Percentiles rank a stretch among this genome's conserved stretches.
Evolutionary conservation across 441 rosid species (phyloP).

Genomic region (Melastoma candidum): DNA sequence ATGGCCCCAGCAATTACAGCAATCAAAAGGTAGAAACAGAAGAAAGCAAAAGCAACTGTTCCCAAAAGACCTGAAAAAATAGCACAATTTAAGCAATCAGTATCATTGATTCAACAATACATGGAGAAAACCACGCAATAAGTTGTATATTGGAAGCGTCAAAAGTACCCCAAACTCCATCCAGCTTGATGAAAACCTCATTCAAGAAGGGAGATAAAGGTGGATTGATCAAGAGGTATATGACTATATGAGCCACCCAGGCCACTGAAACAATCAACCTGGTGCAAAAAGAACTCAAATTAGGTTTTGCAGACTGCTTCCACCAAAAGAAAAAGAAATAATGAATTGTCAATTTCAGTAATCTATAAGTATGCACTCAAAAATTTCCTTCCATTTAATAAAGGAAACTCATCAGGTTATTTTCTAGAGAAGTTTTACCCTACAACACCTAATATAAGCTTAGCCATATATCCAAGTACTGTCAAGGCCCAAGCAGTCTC

Average conservation of each 20-base stretch:
- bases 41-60: conserved; percentile 95
- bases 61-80: conserved; percentile 77
- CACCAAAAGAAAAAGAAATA: no score
- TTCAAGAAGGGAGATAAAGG: conserved; percentile 92
- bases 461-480: conserved; percentile 91
- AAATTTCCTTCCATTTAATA: no score
- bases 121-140: background rate
- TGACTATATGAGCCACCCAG: conserved; percentile 90
- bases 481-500: conserved; percentile 98
- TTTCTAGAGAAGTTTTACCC: conserved; percentile 47
- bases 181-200: conserved; percentile 97
- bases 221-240: conserved; percentile 79
- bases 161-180: conserved; percentile 77
- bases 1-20: conserved; percentile 98
- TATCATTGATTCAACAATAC: conserved; percentile 6
- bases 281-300: background rate
- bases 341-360: no score
- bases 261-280: conserved; percentile 96
- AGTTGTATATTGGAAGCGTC: conserved; percentile 7
- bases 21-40: conserved; percentile 96
- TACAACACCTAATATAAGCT: conserved; percentile 73
- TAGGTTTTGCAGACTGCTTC: no score
- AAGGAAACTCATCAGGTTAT: no score
- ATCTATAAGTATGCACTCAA: no score
- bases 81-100: conserved; percentile 8